These are phyloP conservation scores for Vigna reflexopilosa DNA, from an alignment of 306 rosid genomes.

Conservation along the genomic window DNA sequence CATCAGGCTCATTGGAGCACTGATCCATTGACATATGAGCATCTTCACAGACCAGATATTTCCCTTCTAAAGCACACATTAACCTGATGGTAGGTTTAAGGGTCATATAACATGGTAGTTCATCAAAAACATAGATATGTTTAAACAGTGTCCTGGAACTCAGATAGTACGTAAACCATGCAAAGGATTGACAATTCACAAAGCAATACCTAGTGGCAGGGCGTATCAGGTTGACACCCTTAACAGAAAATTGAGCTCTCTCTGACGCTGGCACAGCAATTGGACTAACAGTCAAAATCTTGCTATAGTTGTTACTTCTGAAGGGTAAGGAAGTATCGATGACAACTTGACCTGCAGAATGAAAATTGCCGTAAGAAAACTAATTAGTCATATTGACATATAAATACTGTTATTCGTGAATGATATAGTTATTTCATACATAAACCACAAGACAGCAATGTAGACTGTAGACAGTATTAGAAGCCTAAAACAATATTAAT, in stretches of 20 bases:
- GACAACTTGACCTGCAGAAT: constrained; percentile 76
- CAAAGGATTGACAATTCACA: constrained; percentile 25
- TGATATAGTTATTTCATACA: constrained; percentile 3
- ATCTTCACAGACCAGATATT: constrained; percentile 68
- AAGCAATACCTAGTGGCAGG: constrained; percentile 69
- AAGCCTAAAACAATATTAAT: constrained; percentile 28
- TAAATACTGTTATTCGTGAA: constrained; percentile 23
- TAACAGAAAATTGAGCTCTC: constrained; percentile 74
- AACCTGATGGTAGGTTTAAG: constrained; percentile 59
- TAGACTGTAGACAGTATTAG: constrained; percentile 25
- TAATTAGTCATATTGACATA: constrained; percentile 9
- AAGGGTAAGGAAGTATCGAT: constrained; percentile 76
- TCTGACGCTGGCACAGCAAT: constrained; percentile 76
- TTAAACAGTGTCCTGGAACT: constrained; percentile 14
- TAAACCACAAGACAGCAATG: constrained; percentile 3
- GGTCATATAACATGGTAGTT: constrained; percentile 25
- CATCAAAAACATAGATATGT: constrained; percentile 8
- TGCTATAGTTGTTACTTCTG: constrained; percentile 58
- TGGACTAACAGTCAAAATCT: constrained; percentile 75
- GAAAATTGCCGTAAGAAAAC: constrained; percentile 42
- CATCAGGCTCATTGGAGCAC: constrained; percentile 56
- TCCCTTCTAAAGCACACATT: constrained; percentile 88
- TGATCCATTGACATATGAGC: constrained; percentile 55
- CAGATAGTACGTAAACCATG: constrained; percentile 13
- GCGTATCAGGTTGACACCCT: constrained; percentile 71